Evolutionary conservation across 1,284 basidiomycete genomes (phyloP).

Genomic region (Hymenochaete sp.): DNA sequence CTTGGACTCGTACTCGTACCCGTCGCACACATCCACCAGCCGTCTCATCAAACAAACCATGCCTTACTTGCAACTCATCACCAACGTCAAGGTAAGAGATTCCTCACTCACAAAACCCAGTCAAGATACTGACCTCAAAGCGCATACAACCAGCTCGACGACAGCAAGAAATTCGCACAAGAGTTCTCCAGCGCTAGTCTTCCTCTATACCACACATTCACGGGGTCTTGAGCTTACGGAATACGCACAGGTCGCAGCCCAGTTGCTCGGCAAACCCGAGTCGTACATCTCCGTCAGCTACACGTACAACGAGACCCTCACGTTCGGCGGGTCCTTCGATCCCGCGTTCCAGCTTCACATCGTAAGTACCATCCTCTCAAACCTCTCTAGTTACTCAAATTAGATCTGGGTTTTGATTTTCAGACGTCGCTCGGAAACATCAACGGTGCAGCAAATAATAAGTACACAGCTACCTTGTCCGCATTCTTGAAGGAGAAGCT

Average conservation of each 20-base stretch:
- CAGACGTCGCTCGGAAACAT: slow-evolving; percentile 43
- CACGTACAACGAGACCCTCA: slow-evolving; percentile 46
- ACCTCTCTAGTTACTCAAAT: background rate
- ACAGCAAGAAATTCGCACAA: slow-evolving; percentile 44
- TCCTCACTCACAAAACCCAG: background rate
- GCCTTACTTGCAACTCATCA: slow-evolving; percentile 46
- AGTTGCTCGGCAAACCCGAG: slow-evolving; percentile 47
- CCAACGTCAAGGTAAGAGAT: slow-evolving; percentile 45
- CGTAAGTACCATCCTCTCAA: slow-evolving; percentile 30
- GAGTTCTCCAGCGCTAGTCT: slow-evolving; percentile 50
- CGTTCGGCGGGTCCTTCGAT: slow-evolving; percentile 52
- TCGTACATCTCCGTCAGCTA: slow-evolving; percentile 42
- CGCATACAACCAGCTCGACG: slow-evolving; percentile 30
- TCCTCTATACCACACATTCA: background rate
- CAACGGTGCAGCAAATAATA: slow-evolving; percentile 37
- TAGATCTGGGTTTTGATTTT: background rate
- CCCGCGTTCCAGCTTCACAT: slow-evolving; percentile 50
- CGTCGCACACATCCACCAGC: no score
- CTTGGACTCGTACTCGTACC: no score
- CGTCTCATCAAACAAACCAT: no score
- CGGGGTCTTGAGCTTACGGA: background rate
- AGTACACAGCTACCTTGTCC: slow-evolving; percentile 48
- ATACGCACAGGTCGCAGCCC: slow-evolving; percentile 35
- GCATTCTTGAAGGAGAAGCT: slow-evolving; percentile 46
- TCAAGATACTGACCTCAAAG: background rate